Percentiles rank a stretch among this genome's conserved stretches.
Evolutionary conservation across 1,139 yeast species (phyloP).

Genomic region (Geotrichum candidum): DNA sequence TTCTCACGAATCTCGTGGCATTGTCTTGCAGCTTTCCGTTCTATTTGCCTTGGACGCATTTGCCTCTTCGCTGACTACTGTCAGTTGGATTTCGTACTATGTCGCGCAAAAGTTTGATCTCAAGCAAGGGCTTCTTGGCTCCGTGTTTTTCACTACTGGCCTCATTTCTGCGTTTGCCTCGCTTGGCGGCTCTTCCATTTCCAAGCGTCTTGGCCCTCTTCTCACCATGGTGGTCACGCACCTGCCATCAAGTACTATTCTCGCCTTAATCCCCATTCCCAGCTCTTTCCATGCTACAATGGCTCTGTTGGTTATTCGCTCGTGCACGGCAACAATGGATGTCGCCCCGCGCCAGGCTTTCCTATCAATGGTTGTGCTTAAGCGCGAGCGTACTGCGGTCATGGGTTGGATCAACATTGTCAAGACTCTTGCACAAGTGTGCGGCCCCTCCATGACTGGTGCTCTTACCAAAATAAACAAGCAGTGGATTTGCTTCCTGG

Average conservation of each 20-base stretch:
- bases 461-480: conserved; percentile 49
- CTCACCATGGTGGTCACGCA: conserved; percentile 72
- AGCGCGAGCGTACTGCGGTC: conserved; percentile 62
- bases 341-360: conserved; percentile 85
- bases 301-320: conserved; percentile 42
- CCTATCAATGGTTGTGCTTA: conserved; percentile 60
- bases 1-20: conserved; percentile 19
- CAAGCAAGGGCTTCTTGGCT: conserved; percentile 37
- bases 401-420: conserved; percentile 84
- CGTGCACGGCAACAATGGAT: conserved; percentile 70
- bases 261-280: conserved; percentile 48
- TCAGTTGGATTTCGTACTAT: conserved; percentile 83
- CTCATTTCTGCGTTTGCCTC: conserved; percentile 57
- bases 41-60: conserved; percentile 70
- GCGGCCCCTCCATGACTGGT: conserved; percentile 81
- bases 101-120: conserved; percentile 39
- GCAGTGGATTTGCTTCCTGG: conserved; percentile 53
- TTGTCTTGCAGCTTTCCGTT: conserved; percentile 39
- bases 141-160: conserved; percentile 57
- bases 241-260: conserved; percentile 66
- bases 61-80: conserved; percentile 83
- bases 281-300: conserved; percentile 28
- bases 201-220: conserved; percentile 69
- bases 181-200: conserved; percentile 63
- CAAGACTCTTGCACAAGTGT: conserved; percentile 74